phyloP scores from a whole-genome alignment of 225 moss, liverwort and hornwort species.

The Asterella californica region DNA sequence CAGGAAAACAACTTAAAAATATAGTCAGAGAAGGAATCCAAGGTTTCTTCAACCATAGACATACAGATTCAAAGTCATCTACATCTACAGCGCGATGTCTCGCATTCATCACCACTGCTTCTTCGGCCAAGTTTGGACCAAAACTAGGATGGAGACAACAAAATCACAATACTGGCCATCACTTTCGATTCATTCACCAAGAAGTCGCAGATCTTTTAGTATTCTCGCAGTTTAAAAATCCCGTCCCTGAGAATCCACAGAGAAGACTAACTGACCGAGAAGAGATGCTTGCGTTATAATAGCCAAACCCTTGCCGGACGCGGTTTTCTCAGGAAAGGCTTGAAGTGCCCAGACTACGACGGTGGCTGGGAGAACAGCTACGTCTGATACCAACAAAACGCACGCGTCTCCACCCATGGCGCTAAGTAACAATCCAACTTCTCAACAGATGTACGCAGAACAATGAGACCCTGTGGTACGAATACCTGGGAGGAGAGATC shows the following conservation, averaged over 20 bases:
- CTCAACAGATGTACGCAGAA: background rate
- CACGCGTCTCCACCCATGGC: slow-evolving; percentile 60
- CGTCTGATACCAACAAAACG: slow-evolving; percentile 75
- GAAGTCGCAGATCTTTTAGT: background rate
- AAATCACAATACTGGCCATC: background rate
- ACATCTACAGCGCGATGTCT: background rate
- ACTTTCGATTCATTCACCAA: background rate
- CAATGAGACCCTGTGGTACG: background rate
- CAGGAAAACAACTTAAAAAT: background rate
- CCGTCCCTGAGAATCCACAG: background rate
- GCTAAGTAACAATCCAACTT: background rate
- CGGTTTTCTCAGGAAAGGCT: slow-evolving; percentile 48
- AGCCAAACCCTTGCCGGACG: slow-evolving; percentile 48
- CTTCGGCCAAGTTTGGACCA: background rate
- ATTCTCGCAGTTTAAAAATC: background rate
- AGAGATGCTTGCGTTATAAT: slow-evolving; percentile 48
- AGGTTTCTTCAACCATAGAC: background rate
- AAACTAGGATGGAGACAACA: background rate
- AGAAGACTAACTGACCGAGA: slow-evolving; percentile 41
- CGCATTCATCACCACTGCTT: background rate
- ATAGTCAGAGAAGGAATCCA: no score
- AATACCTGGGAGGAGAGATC: background rate
- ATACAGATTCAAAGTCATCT: background rate
- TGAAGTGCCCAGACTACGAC: slow-evolving; percentile 51
- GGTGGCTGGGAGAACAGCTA: slow-evolving; percentile 47